Evolutionary conservation across 768 basidiomycete genomes (phyloP), one percentile per base, ranked within the genome.

Genomic region (Phaeotremella skinneri): DNA sequence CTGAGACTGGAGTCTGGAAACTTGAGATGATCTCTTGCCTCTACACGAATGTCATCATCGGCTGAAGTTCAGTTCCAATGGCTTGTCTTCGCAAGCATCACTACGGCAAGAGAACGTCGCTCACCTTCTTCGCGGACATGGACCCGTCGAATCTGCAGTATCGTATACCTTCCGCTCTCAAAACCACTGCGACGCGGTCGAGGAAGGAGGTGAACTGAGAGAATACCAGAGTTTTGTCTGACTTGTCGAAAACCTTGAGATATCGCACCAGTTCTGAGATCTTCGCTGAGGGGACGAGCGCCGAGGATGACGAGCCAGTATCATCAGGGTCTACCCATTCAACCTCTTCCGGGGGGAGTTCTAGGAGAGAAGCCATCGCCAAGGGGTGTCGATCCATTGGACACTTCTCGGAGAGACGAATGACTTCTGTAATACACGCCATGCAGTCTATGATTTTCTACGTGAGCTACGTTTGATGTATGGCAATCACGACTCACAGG

Each of bases 131-230:
- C 1, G 86, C 87, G n/a, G 88, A 87, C 84, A 92, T 86, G 66
- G 85, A 82, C 1, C 91, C 91, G 59, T 91, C 91, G 66, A 93
- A 91, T 1, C 88, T 85, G 37, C 87, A 84, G 64, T 84, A 91
- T 0, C 85, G 70, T 27, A 93, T 88, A 0, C 84, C 86, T 66
- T 82, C 82, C 55, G 83, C 82, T 32, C 87, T 84, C 41, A 92
- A 74, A 7, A 80, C 81, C 58, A 87, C 83, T 2, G 82, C 87
- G 63, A 92, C 89, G 79, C 89, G 87, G 78, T 89, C 86, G 53
- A 91, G 75, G 78, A 90, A 91, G 2, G 84, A 83, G 2, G 90
- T 93, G 68, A 91, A 93, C 67, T 93, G 91, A 2, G 88, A 90
- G 71, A 93, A 93, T 0, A 93, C 89, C 2, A 93, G 79, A 2